These are phyloP conservation scores for Tricholoma sp. DNA, from an alignment of 768 basidiomycete species.

Conservation along the genomic window DNA sequence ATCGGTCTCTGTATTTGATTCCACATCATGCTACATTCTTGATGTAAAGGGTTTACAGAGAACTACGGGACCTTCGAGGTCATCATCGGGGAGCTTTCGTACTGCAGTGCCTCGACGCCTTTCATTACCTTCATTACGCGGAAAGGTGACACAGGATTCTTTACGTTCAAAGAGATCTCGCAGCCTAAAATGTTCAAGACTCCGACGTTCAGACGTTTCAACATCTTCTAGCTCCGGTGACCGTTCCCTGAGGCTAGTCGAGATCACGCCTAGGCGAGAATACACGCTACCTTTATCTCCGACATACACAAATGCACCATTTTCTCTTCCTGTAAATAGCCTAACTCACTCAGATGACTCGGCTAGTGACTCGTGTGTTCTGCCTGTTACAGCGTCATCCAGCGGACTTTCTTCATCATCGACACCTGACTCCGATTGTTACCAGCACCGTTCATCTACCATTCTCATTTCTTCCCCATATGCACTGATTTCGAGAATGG, in stretches of 20 bases:
- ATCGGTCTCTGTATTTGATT: constrained; percentile 11
- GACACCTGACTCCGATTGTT: neutral
- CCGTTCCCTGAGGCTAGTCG: constrained; percentile 21
- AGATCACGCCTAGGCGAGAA: constrained; percentile 11
- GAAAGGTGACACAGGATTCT: constrained; percentile 11
- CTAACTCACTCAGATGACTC: constrained; percentile 1
- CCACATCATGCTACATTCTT: constrained; percentile 2
- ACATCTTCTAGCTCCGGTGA: constrained; percentile 8
- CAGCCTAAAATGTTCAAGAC: constrained; percentile 20
- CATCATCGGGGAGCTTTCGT: constrained; percentile 11
- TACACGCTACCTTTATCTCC: constrained; percentile 16
- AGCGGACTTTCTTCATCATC: neutral
- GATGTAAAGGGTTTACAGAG: constrained; percentile 5
- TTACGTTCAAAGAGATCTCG: constrained; percentile 17
- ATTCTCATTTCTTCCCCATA: constrained; percentile 27
- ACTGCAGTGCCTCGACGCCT: constrained; percentile 18
- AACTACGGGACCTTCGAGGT: constrained; percentile 11
- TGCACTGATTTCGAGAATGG: constrained; percentile 15
- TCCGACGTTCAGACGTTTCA: constrained; percentile 14
- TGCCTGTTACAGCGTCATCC: neutral
- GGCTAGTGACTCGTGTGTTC: neutral
- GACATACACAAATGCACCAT: neutral
- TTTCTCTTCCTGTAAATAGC: neutral
- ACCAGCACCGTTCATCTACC: neutral
- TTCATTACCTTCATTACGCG: constrained; percentile 24